Conservation (phyloP, 2,329 filamentous ascomycete species). For the Coleophoma cylindrospora region DNA sequence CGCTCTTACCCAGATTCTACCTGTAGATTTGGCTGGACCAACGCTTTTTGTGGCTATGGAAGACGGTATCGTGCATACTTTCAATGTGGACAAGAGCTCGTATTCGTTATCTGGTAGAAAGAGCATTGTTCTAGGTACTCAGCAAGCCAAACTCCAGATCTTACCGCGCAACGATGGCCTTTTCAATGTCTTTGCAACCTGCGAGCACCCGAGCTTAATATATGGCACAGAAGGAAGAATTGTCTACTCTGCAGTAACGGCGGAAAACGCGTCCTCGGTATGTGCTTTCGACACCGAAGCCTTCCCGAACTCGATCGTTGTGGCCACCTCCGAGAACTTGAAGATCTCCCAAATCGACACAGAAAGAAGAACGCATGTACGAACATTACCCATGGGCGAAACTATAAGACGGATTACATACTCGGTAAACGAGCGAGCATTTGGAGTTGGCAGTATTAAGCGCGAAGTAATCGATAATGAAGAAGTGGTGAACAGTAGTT, state of each 20-base stretch:
- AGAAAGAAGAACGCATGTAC: constrained; percentile 83
- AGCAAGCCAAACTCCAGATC: constrained; percentile 75
- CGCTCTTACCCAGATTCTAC: constrained; percentile 72
- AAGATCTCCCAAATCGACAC: constrained; percentile 79
- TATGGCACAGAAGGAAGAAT: constrained; percentile 85
- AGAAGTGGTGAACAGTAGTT: constrained; percentile 74
- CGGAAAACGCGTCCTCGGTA: constrained; percentile 76
- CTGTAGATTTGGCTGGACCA: constrained; percentile 49
- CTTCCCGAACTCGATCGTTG: constrained; percentile 74
- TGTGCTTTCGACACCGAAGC: constrained; percentile 78
- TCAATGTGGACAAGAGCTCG: constrained; percentile 59
- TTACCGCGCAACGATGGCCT: constrained; percentile 64
- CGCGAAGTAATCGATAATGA: constrained; percentile 65
- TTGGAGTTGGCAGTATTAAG: constrained; percentile 81
- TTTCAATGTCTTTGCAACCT: constrained; percentile 85
- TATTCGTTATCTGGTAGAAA: constrained; percentile 67
- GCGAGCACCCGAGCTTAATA: constrained; percentile 89
- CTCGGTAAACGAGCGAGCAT: constrained; percentile 70
- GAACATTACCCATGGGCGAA: constrained; percentile 70
- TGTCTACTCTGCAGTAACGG: constrained; percentile 89
- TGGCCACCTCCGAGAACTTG: constrained; percentile 72
- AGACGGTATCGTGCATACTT: constrained; percentile 86
- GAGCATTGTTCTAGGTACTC: constrained; percentile 78
- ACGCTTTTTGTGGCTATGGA: constrained; percentile 88
- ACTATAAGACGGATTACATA: constrained; percentile 87